Evolutionary conservation across 2,329 filamentous ascomycete genomes (phyloP).

Genomic region (Colletotrichum aenigma): DNA sequence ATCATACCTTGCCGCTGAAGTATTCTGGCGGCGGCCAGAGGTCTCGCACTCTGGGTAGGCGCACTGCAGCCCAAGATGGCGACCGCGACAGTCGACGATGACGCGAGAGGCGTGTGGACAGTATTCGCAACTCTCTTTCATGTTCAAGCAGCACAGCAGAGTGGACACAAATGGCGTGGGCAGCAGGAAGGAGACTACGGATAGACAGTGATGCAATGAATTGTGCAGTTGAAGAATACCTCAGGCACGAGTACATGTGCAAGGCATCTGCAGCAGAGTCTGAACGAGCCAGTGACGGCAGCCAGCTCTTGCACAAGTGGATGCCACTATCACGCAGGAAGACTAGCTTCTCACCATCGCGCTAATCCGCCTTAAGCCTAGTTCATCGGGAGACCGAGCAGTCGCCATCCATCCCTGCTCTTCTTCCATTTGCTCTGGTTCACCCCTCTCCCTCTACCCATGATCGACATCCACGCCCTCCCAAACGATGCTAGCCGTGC

Average conservation of each 20-base stretch:
- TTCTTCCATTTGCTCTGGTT: not conserved
- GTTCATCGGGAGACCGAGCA: not conserved
- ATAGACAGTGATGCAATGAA: constrained; percentile 4
- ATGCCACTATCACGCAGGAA: not conserved
- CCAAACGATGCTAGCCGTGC: constrained; percentile 1
- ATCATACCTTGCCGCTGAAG: not conserved
- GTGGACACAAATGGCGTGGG: constrained; percentile 1
- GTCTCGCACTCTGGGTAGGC: not conserved
- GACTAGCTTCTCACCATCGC: not conserved
- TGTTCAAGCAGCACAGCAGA: not conserved
- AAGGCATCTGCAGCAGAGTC: not conserved
- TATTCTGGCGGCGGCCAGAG: not conserved
- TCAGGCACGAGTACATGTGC: constrained; percentile 10
- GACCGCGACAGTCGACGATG: not conserved
- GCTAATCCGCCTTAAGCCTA: not conserved
- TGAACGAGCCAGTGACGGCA: not conserved
- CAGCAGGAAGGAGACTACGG: not conserved
- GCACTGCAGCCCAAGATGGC: not conserved
- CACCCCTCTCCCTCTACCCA: not conserved
- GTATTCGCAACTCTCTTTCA: not conserved
- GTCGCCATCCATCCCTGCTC: not conserved
- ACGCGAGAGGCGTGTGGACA: not conserved
- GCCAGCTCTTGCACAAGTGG: not conserved
- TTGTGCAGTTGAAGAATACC: constrained; percentile 14
- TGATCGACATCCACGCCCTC: constrained; percentile 18